Percentiles rank a stretch among this genome's conserved stretches.
phyloP scores from a whole-genome alignment of 768 basidiomycete genomes.

The Mycena rosella region DNA sequence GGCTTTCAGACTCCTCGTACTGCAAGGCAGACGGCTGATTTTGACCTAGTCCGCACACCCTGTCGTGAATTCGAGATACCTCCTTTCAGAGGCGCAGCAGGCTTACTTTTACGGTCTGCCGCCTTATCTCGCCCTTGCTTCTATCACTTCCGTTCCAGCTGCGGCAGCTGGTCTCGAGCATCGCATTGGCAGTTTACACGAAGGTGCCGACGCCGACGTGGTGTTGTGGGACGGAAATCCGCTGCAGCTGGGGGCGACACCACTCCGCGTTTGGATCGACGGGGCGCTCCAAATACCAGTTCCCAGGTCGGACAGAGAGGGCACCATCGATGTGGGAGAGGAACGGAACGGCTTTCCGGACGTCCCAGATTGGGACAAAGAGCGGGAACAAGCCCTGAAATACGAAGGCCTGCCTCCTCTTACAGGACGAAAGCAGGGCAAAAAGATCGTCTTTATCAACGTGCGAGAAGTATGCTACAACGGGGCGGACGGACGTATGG shows the following conservation, averaged over 20 bases:
- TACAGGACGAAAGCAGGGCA: conserved; percentile 49
- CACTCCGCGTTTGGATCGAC: conserved; percentile 85
- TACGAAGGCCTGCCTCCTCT: conserved; percentile 82
- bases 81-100: conserved; percentile 80
- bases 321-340: conserved; percentile 52
- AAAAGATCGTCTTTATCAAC: conserved; percentile 71
- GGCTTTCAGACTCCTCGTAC: not conserved
- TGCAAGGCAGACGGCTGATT: not conserved
- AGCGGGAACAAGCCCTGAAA: conserved; percentile 67
- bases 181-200: conserved; percentile 73
- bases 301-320: conserved; percentile 50
- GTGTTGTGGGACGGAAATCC: conserved; percentile 86
- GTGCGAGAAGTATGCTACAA: conserved; percentile 66
- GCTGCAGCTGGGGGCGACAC: conserved; percentile 79
- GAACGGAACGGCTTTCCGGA: conserved; percentile 61
- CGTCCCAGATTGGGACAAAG: conserved; percentile 74
- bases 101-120: conserved; percentile 77
- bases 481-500: conserved; percentile 46
- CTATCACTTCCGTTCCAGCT: conserved; percentile 78
- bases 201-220: conserved; percentile 75
- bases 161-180: conserved; percentile 78
- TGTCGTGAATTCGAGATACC: conserved; percentile 72
- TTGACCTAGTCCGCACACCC: conserved; percentile 67
- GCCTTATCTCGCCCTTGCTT: conserved; percentile 67
- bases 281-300: conserved; percentile 78